phyloP scores from a whole-genome alignment of 441 rosid genomes.

The Erodium trifolium region DNA sequence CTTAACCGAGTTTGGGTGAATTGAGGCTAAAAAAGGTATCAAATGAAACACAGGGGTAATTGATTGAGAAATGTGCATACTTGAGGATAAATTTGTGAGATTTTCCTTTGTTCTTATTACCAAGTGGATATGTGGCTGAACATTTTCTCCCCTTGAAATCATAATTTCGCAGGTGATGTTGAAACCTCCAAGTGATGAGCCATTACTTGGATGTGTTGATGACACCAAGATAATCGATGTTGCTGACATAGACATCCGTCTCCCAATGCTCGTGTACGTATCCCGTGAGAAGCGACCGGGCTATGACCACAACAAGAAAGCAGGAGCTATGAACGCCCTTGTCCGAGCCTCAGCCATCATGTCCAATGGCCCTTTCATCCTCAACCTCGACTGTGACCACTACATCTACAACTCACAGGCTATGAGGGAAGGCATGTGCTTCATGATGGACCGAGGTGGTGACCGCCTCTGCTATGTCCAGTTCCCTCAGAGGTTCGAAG shows the following conservation, averaged over 20 bases:
- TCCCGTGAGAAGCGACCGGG: constrained; percentile 78
- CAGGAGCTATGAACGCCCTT: constrained; percentile 85
- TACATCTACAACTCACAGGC: constrained; percentile 76
- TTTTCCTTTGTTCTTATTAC: neutral
- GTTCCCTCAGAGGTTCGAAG: constrained; percentile 53
- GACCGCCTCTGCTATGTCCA: constrained; percentile 40
- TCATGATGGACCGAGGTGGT: constrained; percentile 86
- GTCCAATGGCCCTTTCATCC: constrained; percentile 85
- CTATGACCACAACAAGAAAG: constrained; percentile 85
- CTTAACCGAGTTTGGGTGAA: too few species aligned
- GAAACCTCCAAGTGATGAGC: constrained; percentile 16
- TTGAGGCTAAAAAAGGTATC: too few species aligned
- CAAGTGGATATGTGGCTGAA: neutral
- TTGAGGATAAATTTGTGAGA: too few species aligned
- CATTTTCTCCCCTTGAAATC: neutral
- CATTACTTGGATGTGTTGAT: constrained; percentile 44
- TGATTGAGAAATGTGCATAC: too few species aligned
- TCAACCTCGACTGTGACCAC: constrained; percentile 84
- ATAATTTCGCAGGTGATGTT: constrained; percentile 47
- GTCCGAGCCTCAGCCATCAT: constrained; percentile 78
- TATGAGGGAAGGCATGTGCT: constrained; percentile 87
- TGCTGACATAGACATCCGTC: constrained; percentile 60
- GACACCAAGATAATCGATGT: constrained; percentile 49
- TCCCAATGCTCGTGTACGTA: constrained; percentile 71
- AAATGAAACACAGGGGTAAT: too few species aligned